Percentiles rank a stretch among this genome's conserved stretches.
These are phyloP conservation scores for Gossypium mustelinum DNA, from an alignment of 345 rosid genomes.

Conservation along the genomic window DNA sequence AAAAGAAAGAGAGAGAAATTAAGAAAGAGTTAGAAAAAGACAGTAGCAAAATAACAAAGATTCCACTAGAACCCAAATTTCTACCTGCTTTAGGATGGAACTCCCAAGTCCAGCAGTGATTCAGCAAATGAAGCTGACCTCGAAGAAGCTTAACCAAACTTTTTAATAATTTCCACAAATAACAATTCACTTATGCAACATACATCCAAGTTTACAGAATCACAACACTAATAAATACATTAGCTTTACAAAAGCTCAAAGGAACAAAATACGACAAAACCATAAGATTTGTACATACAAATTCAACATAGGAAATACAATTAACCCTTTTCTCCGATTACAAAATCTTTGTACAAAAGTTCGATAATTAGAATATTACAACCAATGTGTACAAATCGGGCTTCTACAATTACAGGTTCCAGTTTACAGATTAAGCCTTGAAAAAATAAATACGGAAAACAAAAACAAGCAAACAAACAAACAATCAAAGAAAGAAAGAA, in stretches of 20 bases:
- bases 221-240: slow-evolving; percentile 6
- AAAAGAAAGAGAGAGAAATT: slow-evolving; percentile 11
- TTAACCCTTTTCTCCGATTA: neutral
- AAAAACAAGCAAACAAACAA: slow-evolving; percentile 16
- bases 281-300: neutral
- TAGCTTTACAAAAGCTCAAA: neutral
- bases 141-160: slow-evolving; percentile 19
- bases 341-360: slow-evolving; percentile 13
- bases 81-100: slow-evolving; percentile 44
- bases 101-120: slow-evolving; percentile 25
- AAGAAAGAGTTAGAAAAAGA: neutral
- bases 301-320: neutral
- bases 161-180: slow-evolving; percentile 17
- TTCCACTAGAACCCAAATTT: slow-evolving; percentile 28
- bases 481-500: slow-evolving; percentile 8
- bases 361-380: slow-evolving; percentile 5
- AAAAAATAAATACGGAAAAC: neutral
- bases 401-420: neutral
- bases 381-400: neutral
- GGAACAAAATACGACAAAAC: neutral
- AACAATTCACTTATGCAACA: slow-evolving; percentile 7
- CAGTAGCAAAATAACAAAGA: slow-evolving; percentile 14
- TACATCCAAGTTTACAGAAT: slow-evolving; percentile 3
- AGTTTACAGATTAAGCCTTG: slow-evolving; percentile 8
- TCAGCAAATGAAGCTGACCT: slow-evolving; percentile 27